Evolutionary conservation across 176 grass and related monocot genomes (phyloP).

Genomic region (Juncus effusus): DNA sequence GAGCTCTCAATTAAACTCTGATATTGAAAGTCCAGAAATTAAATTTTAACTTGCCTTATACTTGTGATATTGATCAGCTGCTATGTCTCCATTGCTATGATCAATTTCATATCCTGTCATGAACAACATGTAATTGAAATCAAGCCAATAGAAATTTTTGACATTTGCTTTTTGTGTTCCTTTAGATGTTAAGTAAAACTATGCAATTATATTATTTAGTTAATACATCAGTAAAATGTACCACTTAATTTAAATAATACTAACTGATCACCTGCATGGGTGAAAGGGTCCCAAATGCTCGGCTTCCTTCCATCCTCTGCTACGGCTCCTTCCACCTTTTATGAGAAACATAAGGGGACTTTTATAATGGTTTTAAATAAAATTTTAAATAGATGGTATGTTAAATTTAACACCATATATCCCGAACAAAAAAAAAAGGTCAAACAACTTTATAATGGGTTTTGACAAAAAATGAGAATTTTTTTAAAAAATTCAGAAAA

Average conservation of each 20-base stretch:
- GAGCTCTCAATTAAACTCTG: not conserved
- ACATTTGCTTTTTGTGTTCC: too few species aligned
- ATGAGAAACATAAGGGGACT: too few species aligned
- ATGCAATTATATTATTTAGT: too few species aligned
- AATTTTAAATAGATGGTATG: too few species aligned
- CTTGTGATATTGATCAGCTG: constrained; percentile 71
- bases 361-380: too few species aligned
- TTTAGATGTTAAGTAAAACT: too few species aligned
- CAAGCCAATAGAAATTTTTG: too few species aligned
- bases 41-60: constrained; percentile 49
- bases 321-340: constrained; percentile 56
- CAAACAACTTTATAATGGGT: not conserved
- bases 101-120: constrained; percentile 44
- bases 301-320: constrained; percentile 70
- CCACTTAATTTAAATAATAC: not conserved
- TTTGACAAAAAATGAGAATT: not conserved
- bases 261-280: constrained; percentile 38
- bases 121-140: not conserved
- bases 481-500: not conserved
- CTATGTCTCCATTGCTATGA: constrained; percentile 38
- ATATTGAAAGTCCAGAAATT: not conserved
- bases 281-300: constrained; percentile 69
- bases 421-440: not conserved
- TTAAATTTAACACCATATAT: not conserved
- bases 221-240: too few species aligned